phyloP scores from a whole-genome alignment of 1,284 basidiomycete species.

The Trametes pubescens region DNA sequence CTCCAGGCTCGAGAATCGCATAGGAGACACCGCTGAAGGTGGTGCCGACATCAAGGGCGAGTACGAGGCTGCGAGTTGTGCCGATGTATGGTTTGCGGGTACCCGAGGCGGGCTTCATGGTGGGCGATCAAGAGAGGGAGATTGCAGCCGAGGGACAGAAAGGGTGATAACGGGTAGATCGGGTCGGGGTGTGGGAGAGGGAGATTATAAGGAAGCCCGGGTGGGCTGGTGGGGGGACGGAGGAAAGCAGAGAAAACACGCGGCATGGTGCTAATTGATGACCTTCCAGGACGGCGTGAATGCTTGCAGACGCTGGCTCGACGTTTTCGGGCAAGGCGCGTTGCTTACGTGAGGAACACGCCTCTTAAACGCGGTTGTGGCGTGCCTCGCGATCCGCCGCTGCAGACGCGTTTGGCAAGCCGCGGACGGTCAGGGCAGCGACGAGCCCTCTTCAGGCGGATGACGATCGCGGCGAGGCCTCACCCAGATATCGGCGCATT shows the following conservation, averaged over 20 bases:
- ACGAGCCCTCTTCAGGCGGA: not conserved
- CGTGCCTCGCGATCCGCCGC: slow-evolving; percentile 21
- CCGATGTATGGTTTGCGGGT: slow-evolving; percentile 78
- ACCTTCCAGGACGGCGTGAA: slow-evolving; percentile 5
- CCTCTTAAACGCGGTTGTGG: slow-evolving; percentile 40
- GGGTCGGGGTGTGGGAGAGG: slow-evolving; percentile 14
- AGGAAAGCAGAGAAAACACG: slow-evolving; percentile 32
- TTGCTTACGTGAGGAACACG: slow-evolving; percentile 37
- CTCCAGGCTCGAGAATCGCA: slow-evolving; percentile 76
- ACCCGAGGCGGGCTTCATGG: slow-evolving; percentile 50
- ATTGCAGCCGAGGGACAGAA: slow-evolving; percentile 15
- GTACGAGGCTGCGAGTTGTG: slow-evolving; percentile 65
- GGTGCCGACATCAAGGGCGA: slow-evolving; percentile 80
- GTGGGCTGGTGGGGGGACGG: slow-evolving; percentile 21
- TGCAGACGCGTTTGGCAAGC: slow-evolving; percentile 5
- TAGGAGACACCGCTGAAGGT: slow-evolving; percentile 82
- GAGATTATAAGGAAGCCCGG: slow-evolving; percentile 29
- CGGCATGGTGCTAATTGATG: slow-evolving; percentile 34
- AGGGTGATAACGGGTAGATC: slow-evolving; percentile 27
- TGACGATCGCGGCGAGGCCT: slow-evolving; percentile 14
- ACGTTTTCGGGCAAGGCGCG: slow-evolving; percentile 20
- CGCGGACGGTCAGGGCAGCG: slow-evolving; percentile 2
- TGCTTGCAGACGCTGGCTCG: slow-evolving; percentile 11
- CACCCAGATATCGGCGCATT: slow-evolving; percentile 7
- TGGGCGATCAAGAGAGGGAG: slow-evolving; percentile 25